Evolutionary conservation across 176 grass and related monocot genomes (phyloP), one percentile per base, ranked within the genome.

Genomic region (Tillandsia leiboldiana): DNA sequence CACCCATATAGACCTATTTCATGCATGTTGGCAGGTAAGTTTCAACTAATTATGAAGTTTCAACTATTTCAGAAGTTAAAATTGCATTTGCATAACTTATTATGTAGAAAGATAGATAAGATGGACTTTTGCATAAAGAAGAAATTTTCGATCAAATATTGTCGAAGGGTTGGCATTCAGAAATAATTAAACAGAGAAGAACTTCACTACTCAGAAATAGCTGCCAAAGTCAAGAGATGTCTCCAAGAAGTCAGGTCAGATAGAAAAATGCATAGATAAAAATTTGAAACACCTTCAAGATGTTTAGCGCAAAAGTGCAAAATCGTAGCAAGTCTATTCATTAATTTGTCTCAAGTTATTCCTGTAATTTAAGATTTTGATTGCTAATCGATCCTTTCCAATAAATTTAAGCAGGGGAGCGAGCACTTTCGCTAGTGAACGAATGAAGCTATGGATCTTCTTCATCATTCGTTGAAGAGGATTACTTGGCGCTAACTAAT

Each of bases 1-100:
- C 51, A 24, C 71, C 85, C 4, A 83, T 84, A 54, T 93, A 93
- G 42, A 86, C 83, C 90, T 93, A 51, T 80, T 66, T 47, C 49
- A 72, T 20, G 17, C 74, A 79, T 26, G 17, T 42, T 1, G 33
- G 33, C 33, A 42, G 33, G 6, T 33, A 33, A 33, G 29, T 33
- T 33, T 0, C 29, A 33, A 4, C 29, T 33, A 4, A 33, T 33
- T 33, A 33, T 33, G 59, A 53, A 27, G 12, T 26, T 64, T 87
- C 10, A 11, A 10, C 18, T 0, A 70, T 10, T 18, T 51, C 26
- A 56, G n/a, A 56, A 57, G 53, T 12, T 57, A n/a, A 57, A 57
- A 17, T 57, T 57, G 12, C n/a, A 57, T 17, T 57, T 5, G 12
- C 53, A 57, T 57, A 17, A 57, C 53, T 15, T 6, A 15, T 17